Percentiles rank a stretch among this genome's conserved stretches.
Evolutionary conservation across 73 alveolate species (phyloP).

Genomic region (Paramecium sexaurelia): DNA sequence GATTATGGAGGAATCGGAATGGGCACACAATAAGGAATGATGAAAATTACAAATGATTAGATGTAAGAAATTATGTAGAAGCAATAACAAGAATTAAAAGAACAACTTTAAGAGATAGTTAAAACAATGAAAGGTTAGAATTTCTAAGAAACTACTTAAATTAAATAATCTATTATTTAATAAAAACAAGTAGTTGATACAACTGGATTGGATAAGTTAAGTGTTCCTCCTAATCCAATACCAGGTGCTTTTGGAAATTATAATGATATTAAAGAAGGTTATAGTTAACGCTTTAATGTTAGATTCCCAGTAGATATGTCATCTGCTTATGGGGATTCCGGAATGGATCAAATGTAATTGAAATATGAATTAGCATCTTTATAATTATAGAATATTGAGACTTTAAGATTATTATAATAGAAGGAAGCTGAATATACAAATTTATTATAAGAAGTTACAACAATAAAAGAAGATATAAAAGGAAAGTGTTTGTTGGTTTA

Average conservation of each 20-base stretch:
- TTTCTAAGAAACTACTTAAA: background rate
- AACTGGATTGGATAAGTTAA: background rate
- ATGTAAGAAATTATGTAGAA: conserved; percentile 19
- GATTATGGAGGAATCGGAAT: background rate
- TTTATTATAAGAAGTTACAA: conserved; percentile 65
- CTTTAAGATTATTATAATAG: conserved; percentile 68
- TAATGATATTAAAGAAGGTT: conserved; percentile 76
- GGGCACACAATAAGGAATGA: background rate
- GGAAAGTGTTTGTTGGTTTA: conserved; percentile 78
- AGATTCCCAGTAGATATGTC: conserved; percentile 72
- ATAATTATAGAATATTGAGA: conserved; percentile 75
- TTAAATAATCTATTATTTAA: conserved; percentile 6
- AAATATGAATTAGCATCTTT: conserved; percentile 78
- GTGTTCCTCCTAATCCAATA: conserved; percentile 65
- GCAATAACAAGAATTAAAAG: background rate
- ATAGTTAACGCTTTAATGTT: conserved; percentile 74
- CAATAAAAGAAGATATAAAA: conserved; percentile 61
- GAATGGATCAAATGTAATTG: conserved; percentile 68
- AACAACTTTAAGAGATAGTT: background rate
- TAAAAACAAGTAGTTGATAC: conserved; percentile 2
- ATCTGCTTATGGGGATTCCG: conserved; percentile 70
- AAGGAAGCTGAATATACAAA: conserved; percentile 73
- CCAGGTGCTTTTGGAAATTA: conserved; percentile 70
- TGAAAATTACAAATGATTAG: background rate
- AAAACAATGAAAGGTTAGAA: conserved; percentile 14